Base-by-base conservation (phyloP, 2,329 filamentous ascomycete genomes). In the Monosporascus sp. region DNA sequence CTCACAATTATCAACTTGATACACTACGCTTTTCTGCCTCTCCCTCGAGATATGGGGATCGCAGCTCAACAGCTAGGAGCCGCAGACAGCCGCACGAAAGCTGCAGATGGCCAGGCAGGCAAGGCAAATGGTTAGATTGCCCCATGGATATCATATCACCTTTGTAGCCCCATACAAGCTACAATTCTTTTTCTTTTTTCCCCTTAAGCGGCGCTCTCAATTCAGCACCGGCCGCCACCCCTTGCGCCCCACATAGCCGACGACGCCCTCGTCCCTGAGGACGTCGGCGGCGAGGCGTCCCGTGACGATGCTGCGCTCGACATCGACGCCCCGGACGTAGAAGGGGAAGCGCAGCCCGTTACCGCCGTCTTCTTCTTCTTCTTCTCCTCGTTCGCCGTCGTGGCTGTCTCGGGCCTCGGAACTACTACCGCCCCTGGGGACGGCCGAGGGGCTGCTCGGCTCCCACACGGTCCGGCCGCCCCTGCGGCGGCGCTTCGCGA, bases 281-380 rank as follows among this genome's bases (percentile, higher is more conserved):
- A 88, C 76, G 24, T 89, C 83, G 5, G 64, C 68, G 2, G 80
- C 83, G 9, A 73, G 70, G 50, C 85, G 73, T 1, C 84, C 84
- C 2, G 86, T 89, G 3, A 89, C 74, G 2, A 88, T 72, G 63
- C 86, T 89, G n/a, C 77, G 74, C 69, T 89, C 86, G 38, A 73
- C 60, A 2, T 85, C 81, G 5, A 77, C 74, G 0, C 85, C 86
- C 7, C 73, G 70, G 1, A 89, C 82, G 54, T 81, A 76, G 57
- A 89, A 89, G 0, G 82, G 74, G 60, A 81, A 86, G 0, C 70
- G 72, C 5, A 75, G 55, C 7, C 70, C 68, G 9, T 45, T 22
- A 22, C 31, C 50, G 8, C 17, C 37, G 6, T 55, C 37, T 14
- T 37, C 48, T 22, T 55, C 37, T 14, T 37, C 48, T 22, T 22